Evolutionary conservation across 2,329 filamentous ascomycete species (phyloP).

Genomic region (Nigrospora sphaerica): DNA sequence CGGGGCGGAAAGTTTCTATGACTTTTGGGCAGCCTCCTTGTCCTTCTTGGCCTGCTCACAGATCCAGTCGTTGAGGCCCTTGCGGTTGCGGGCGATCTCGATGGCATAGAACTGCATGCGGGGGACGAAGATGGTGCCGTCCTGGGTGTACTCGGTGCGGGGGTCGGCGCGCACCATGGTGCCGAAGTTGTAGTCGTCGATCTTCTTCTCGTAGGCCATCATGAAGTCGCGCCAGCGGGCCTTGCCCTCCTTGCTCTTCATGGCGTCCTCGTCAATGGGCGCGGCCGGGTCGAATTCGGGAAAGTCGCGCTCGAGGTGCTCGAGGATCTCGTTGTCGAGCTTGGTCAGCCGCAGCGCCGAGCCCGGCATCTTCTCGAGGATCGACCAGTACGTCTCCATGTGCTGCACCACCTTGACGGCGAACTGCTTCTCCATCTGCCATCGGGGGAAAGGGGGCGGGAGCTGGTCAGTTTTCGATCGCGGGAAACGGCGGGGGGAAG

Average conservation of each 20-base stretch:
- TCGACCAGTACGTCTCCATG: constrained; percentile 93
- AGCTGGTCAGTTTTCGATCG: constrained; percentile 5
- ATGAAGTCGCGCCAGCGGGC: constrained; percentile 93
- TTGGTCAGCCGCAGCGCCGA: constrained; percentile 88
- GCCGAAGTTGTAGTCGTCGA: constrained; percentile 98
- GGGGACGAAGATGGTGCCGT: constrained; percentile 75
- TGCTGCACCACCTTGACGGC: constrained; percentile 97
- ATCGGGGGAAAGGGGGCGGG: constrained; percentile 1
- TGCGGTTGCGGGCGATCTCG: constrained; percentile 74
- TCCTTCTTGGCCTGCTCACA: constrained; percentile 71
- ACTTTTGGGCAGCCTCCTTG: constrained; percentile 8
- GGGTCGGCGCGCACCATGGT: constrained; percentile 79
- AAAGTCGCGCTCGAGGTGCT: constrained; percentile 80
- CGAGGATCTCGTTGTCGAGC: constrained; percentile 89
- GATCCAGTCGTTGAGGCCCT: constrained; percentile 93
- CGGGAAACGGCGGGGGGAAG: neutral
- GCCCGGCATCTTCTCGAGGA: constrained; percentile 84
- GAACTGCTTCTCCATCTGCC: constrained; percentile 96
- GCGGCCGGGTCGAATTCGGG: constrained; percentile 83
- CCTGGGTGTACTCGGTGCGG: constrained; percentile 76
- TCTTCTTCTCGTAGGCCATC: constrained; percentile 84
- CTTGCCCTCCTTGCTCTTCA: constrained; percentile 97
- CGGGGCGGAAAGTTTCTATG: constrained; percentile 1
- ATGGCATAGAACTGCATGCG: constrained; percentile 80
- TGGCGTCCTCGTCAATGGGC: constrained; percentile 81